Conservation (phyloP, 371 early-diverging fungal species). For the Rhizopus delemar region DNA sequence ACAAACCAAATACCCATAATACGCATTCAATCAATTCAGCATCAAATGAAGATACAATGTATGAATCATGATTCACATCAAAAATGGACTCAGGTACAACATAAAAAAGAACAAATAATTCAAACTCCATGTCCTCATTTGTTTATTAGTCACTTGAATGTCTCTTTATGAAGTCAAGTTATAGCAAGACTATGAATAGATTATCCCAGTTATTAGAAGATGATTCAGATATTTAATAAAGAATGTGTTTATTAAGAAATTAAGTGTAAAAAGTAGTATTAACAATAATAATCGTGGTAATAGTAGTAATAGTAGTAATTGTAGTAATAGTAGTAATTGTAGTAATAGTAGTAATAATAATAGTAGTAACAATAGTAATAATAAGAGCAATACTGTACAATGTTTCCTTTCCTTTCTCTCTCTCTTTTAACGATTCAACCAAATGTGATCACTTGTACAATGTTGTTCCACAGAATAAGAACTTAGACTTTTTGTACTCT, state of each 20-base stretch:
- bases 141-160: conserved; percentile 17
- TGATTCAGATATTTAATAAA: conserved; percentile 1
- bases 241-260: too few species aligned
- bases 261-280: too few species aligned
- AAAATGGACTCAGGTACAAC: conserved; percentile 48
- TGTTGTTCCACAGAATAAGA: conserved; percentile 14
- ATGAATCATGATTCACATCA: conserved; percentile 59
- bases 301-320: too few species aligned
- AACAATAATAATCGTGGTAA: too few species aligned
- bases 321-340: too few species aligned
- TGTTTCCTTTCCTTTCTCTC: too few species aligned
- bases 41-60: conserved; percentile 66
- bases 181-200: conserved; percentile 10
- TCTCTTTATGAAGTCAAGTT: conserved; percentile 11
- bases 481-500: conserved; percentile 12
- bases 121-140: background rate
- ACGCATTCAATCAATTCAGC: conserved; percentile 53
- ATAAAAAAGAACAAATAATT: too few species aligned
- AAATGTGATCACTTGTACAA: conserved; percentile 9
- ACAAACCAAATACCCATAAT: conserved; percentile 47
- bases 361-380: too few species aligned
- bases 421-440: conserved; percentile 11
- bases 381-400: too few species aligned
- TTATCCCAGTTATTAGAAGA: conserved; percentile 14
- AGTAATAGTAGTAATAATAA: too few species aligned